These are phyloP conservation scores for Zoysia japonica DNA, from an alignment of 176 grass and related monocot genomes.

Conservation along the genomic window DNA sequence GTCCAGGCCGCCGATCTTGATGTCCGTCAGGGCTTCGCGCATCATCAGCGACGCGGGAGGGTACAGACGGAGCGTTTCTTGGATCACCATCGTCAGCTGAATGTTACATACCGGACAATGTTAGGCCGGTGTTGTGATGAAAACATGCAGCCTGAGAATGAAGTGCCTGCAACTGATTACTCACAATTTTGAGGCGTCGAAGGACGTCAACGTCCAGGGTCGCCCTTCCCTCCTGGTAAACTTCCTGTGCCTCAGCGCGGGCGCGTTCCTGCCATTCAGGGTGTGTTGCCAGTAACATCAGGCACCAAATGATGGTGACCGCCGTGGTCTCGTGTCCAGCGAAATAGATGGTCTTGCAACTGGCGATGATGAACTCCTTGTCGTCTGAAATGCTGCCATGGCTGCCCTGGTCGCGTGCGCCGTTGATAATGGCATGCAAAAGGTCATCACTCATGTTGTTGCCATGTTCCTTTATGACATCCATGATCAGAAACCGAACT, in stretches of 20 bases:
- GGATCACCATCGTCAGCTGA: constrained; percentile 84
- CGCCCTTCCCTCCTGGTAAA: constrained; percentile 17
- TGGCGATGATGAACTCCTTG: constrained; percentile 58
- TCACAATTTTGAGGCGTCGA: constrained; percentile 54
- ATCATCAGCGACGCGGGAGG: constrained; percentile 42
- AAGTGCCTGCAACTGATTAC: neutral
- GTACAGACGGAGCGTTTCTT: constrained; percentile 69
- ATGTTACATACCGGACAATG: neutral
- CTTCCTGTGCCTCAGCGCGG: constrained; percentile 47
- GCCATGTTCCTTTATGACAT: constrained; percentile 49
- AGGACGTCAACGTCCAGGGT: constrained; percentile 41
- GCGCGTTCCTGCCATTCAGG: constrained; percentile 58
- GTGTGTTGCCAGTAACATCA: constrained; percentile 68
- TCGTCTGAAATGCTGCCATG: neutral
- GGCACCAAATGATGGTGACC: constrained; percentile 61
- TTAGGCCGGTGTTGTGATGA: neutral
- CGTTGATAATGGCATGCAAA: constrained; percentile 55
- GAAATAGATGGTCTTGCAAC: constrained; percentile 84
- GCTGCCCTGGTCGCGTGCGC: constrained; percentile 5
- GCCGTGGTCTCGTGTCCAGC: constrained; percentile 55
- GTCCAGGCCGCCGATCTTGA: constrained; percentile 49
- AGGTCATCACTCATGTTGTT: constrained; percentile 9
- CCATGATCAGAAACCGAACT: constrained; percentile 45
- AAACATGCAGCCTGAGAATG: neutral
- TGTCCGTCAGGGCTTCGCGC: constrained; percentile 51